Evolutionary conservation across 176 grass and related monocot species (phyloP), one percentile per base, ranked within the genome.

Genomic region (Aegilops longissima): DNA sequence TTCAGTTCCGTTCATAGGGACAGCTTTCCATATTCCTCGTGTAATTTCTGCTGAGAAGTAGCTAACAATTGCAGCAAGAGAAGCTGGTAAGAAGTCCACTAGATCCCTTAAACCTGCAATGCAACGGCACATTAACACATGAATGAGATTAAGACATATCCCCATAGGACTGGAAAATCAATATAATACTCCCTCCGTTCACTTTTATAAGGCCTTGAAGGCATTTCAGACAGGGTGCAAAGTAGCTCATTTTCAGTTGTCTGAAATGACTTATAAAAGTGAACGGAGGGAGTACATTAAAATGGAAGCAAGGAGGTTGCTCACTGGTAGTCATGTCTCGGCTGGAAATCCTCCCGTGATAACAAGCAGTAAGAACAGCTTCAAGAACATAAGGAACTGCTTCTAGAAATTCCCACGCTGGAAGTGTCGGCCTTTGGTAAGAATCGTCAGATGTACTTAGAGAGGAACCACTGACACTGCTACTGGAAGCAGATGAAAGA

Each of bases 31-130:
- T 78, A 99, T 99, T 68, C 97, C 97, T 73, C 97, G 94, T 83
- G 97, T 99, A 83, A 99, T 99, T 89, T 99, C 97, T 80, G 97
- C 97, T 80, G 92, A 93, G 80, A 99, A 99, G 85, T 99, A 99
- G 82, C 85, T 96, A 68, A 96, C 87, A 66, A 96, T 94, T 62
- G 88, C 86, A 64, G 92, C 97, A 89, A 99, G 87, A 89, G 97
- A 99, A 90, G 97, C 97, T 66, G 97, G 97, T 70, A 99, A 86
- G 80, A 96, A 96, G 64, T 99, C 97, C 82, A 96, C 94, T 5
- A 99, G 90, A 88, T 94, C 94, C 66, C 97, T 92, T 89, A 99
- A 91, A 82, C 97, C 97, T 99, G 83, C 59, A 96, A 30, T 47
- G 84, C 2, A 21, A 23, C 5, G 38, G 76, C 66, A 76, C 23